Evolutionary conservation across 2,329 filamentous ascomycete genomes (phyloP), one percentile per base, ranked within the genome.

Genomic region (Clarireedia monteithiana): DNA sequence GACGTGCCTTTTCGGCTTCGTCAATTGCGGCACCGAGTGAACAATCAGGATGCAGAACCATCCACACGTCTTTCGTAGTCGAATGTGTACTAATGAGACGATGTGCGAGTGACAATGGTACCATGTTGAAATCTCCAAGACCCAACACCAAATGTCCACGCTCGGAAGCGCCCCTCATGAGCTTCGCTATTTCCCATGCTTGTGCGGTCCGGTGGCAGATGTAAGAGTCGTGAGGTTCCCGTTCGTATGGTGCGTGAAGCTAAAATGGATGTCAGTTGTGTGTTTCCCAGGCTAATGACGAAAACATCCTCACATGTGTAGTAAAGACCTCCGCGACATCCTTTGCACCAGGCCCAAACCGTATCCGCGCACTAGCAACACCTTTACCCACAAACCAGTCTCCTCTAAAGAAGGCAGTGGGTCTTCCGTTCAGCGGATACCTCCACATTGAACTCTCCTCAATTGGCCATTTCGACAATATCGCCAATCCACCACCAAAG

Each of bases 301-400:
- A 39, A 49, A 27, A 20, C 20, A 44, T 44, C 69, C 77, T 72
- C 71, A 86, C 82, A 77, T 95, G 92, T 17, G 94, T 97, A 70
- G 89, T 92, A 69, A 97, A 96, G 1, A 97, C 89, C 67, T 96
- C 90, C 17, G 90, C 77, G 10, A 91, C 74, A 63, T 94, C 86
- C 58, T 80, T 80, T 46, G 71, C 69, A 1, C 74, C 78, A 0
- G 80, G 74, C 0, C 89, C 89, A 62, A 87, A 85, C 4, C 88
- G 77, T 63, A 97, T 86, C 60, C 81, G 81, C 2, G 92, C 92
- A 67, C 82, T 87, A 6, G 92, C 94, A 44, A 97, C 84, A 15
- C 94, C 94, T 70, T 97, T 97, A 0, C 94, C 94, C 9, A 96
- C 91, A 68, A 85, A 97, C 90, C 92, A 97, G 71, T 97, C 92